A percentile compares a stretch with the other conserved stretches of the same genome.
Conservation (phyloP, 208 protist species). For the Herpetomonas tarakana region DNA sequence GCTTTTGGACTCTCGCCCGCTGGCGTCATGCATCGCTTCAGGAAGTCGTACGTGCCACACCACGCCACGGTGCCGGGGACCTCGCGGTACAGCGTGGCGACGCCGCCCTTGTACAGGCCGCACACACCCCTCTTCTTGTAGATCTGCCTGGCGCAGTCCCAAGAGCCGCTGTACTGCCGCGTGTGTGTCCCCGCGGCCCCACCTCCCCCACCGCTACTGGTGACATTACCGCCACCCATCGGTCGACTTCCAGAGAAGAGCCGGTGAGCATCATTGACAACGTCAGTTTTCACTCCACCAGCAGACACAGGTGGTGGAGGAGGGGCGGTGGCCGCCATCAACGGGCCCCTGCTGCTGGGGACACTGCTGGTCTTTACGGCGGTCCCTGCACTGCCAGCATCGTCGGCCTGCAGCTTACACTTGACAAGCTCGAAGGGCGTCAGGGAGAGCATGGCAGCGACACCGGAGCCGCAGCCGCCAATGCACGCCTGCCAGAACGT, state of each 20-base stretch:
- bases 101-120: slow-evolving; percentile 65
- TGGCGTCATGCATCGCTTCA: slow-evolving; percentile 55
- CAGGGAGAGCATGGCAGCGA: slow-evolving; percentile 57
- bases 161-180: slow-evolving; percentile 34
- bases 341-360: not conserved
- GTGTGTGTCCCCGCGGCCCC: slow-evolving; percentile 5
- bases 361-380: no score
- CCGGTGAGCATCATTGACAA: no score
- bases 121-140: slow-evolving; percentile 28
- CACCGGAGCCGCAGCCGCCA: slow-evolving; percentile 57
- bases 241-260: no score
- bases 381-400: slow-evolving; percentile 3
- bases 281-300: no score
- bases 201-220: not conserved
- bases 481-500: slow-evolving; percentile 32
- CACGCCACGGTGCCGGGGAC: slow-evolving; percentile 79
- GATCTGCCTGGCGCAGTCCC: slow-evolving; percentile 52
- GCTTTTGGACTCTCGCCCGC: slow-evolving; percentile 21
- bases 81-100: slow-evolving; percentile 72
- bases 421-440: slow-evolving; percentile 87
- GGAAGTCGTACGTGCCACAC: slow-evolving; percentile 80
- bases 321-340: not conserved
- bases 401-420: slow-evolving; percentile 80
- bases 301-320: no score
- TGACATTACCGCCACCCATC: not conserved